Percentiles rank a stretch among this genome's conserved stretches.
Conservation (phyloP, 2,329 filamentous ascomycete species). For the Talaromyces sp. region DNA sequence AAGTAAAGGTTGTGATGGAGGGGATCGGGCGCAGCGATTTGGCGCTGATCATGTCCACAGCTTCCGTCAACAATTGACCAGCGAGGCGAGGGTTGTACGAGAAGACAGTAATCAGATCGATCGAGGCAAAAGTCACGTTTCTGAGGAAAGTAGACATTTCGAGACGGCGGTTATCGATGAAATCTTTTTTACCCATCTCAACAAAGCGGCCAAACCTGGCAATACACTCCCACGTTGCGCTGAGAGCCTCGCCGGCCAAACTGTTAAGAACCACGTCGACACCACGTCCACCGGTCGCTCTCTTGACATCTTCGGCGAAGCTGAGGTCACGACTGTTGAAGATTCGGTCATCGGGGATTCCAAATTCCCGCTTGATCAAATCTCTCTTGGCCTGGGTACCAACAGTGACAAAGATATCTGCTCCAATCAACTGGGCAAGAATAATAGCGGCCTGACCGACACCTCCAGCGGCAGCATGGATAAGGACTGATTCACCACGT, state of each 20-base stretch:
- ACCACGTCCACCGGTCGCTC: slow-evolving; percentile 20
- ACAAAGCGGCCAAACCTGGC: slow-evolving; percentile 26
- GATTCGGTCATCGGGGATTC: slow-evolving; percentile 16
- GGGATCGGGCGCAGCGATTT: neutral
- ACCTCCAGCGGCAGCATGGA: slow-evolving; percentile 16
- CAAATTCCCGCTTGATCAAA: slow-evolving; percentile 10
- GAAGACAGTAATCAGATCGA: neutral
- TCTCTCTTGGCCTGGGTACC: slow-evolving; percentile 10
- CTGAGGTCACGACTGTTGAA: slow-evolving; percentile 18
- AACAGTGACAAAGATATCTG: slow-evolving; percentile 13
- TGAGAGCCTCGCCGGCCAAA: slow-evolving; percentile 18
- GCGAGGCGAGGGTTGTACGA: neutral
- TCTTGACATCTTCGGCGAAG: slow-evolving; percentile 18
- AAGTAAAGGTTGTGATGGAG: neutral
- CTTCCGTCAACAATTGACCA: neutral
- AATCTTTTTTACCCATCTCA: slow-evolving; percentile 27
- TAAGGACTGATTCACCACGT: slow-evolving; percentile 15
- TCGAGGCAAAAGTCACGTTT: neutral
- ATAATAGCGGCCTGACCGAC: slow-evolving; percentile 17
- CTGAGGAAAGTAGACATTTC: slow-evolving; percentile 32
- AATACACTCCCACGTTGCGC: slow-evolving; percentile 20
- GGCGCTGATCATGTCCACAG: neutral
- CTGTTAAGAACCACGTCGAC: slow-evolving; percentile 25
- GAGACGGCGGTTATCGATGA: slow-evolving; percentile 31
- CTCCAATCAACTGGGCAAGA: slow-evolving; percentile 15